Evolutionary conservation across 2,329 filamentous ascomycete genomes (phyloP).

Genomic region (Chrysoporthe cubensis): DNA sequence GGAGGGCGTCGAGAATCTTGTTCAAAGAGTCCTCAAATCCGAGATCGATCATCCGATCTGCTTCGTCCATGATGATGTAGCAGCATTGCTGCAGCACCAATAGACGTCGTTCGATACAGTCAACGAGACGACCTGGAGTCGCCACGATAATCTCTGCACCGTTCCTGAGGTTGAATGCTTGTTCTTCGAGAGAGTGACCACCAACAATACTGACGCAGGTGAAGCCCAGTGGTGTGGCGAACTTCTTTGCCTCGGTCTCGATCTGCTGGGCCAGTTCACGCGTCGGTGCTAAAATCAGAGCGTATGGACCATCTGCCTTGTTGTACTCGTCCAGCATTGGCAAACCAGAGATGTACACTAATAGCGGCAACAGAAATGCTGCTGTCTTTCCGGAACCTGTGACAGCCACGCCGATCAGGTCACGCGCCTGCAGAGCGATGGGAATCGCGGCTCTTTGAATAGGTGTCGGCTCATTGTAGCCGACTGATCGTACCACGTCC

Average conservation of each 20-base stretch:
- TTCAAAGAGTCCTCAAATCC: slow-evolving; percentile 98
- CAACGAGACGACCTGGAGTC: slow-evolving; percentile 94
- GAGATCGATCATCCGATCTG: slow-evolving; percentile 97
- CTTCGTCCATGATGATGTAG: slow-evolving; percentile 99
- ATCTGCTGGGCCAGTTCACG: slow-evolving; percentile 98
- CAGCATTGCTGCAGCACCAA: slow-evolving; percentile 95
- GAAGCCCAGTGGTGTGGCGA: slow-evolving; percentile 87
- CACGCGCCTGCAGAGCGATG: slow-evolving; percentile 87
- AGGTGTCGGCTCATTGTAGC: slow-evolving; percentile 88
- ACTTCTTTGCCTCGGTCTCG: slow-evolving; percentile 90
- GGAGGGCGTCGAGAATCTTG: slow-evolving; percentile 93
- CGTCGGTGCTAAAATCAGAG: slow-evolving; percentile 94
- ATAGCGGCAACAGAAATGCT: slow-evolving; percentile 86
- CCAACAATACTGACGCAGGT: slow-evolving; percentile 97
- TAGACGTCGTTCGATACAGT: slow-evolving; percentile 92
- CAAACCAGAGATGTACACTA: slow-evolving; percentile 92
- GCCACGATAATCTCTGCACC: slow-evolving; percentile 98
- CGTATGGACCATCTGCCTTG: slow-evolving; percentile 94
- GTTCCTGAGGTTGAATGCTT: slow-evolving; percentile 85
- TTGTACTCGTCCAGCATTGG: slow-evolving; percentile 82
- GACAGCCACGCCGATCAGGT: slow-evolving; percentile 97
- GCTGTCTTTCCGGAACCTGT: slow-evolving; percentile 99
- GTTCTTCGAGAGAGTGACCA: slow-evolving; percentile 93
- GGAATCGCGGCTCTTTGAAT: slow-evolving; percentile 95
- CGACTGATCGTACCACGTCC: slow-evolving; percentile 80